Evolutionary conservation across 768 basidiomycete species (phyloP), one percentile per base, ranked within the genome.

Genomic region (Russula lepida): DNA sequence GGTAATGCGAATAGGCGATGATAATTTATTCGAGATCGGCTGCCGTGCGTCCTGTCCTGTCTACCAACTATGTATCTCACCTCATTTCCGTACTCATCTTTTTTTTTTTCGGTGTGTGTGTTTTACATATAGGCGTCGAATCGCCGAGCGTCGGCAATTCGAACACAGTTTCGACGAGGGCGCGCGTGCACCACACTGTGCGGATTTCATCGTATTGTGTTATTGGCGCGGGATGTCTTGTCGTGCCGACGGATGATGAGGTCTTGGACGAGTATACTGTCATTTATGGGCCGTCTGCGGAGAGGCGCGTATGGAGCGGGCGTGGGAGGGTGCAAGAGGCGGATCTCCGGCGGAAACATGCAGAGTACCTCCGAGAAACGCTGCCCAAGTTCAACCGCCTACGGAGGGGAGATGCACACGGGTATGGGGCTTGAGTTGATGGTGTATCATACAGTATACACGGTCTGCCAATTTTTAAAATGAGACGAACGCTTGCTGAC

Each of bases 1-100:
- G 69, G 82, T 88, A 37, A 92, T 98, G 92, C 83, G 86, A 21
- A 92, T 99, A 51, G 95, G 95, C 6, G 86, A 95, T 71, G 85
- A 90, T 63, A 98, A 98, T 71, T 76, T 94, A 60, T 95, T 99
- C 68, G 92, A 97, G 74, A 92, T 97, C 56, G 91, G 89, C 23
- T 92, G 88, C 72, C 87, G 95, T 95, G 69, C 64, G 90, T 84
- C 19, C 41, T 35, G 19, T 13, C 21, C 21, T 8, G 7, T n/a
- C 25, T 1, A 27, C 47, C 39, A 13, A 25, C 23, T 46, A 46
- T 27, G 39, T 48, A 47, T 25, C 46, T 37, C 51, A 12, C 44
- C 47, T 58, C 44, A 63, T 55, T 28, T 53, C 50, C 56, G 56
- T 47, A 4, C 35, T 37, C 32, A 27, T 35, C 41, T 32, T 4